Evolutionary conservation across 176 grass and related monocot genomes (phyloP).

Genomic region (Cenchrus fungigraminus): DNA sequence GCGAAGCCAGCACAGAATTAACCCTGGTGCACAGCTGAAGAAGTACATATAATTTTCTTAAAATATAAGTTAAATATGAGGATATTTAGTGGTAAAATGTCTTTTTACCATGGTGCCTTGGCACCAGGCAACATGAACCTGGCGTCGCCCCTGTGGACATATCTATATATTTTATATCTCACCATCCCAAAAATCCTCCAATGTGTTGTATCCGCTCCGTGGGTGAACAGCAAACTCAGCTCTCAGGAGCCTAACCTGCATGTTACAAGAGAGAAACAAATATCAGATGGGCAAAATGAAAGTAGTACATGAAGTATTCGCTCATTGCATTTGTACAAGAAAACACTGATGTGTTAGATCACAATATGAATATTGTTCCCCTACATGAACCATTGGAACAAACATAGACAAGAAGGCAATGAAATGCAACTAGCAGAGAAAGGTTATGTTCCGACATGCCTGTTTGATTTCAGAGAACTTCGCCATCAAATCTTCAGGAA

Average conservation of each 20-base stretch:
- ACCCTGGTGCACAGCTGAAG: too few relatives aligned
- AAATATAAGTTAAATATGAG: too few relatives aligned
- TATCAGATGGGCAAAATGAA: conserved; percentile 4
- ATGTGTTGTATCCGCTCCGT: conserved; percentile 39
- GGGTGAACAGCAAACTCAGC: conserved; percentile 36
- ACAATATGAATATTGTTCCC: background rate
- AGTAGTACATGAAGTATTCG: background rate
- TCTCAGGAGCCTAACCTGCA: conserved; percentile 49
- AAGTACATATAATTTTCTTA: too few relatives aligned
- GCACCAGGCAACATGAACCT: too few relatives aligned
- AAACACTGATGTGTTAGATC: background rate
- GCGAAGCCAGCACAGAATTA: too few relatives aligned
- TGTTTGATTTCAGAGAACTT: conserved; percentile 57
- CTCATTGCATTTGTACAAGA: background rate
- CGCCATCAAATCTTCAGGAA: conserved; percentile 50
- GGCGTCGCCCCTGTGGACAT: background rate
- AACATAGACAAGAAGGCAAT: background rate
- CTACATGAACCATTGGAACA: background rate
- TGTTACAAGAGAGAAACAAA: conserved; percentile 13
- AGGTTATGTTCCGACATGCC: conserved; percentile 13
- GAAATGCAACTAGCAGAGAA: background rate
- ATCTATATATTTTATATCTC: conserved; percentile 47
- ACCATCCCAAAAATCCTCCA: conserved; percentile 70
- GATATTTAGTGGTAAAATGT: too few relatives aligned
- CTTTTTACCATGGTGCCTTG: too few relatives aligned